These are phyloP conservation scores for Aspergillus nomiae DNA, from an alignment of 2,329 filamentous ascomycete species.

Conservation along the genomic window DNA sequence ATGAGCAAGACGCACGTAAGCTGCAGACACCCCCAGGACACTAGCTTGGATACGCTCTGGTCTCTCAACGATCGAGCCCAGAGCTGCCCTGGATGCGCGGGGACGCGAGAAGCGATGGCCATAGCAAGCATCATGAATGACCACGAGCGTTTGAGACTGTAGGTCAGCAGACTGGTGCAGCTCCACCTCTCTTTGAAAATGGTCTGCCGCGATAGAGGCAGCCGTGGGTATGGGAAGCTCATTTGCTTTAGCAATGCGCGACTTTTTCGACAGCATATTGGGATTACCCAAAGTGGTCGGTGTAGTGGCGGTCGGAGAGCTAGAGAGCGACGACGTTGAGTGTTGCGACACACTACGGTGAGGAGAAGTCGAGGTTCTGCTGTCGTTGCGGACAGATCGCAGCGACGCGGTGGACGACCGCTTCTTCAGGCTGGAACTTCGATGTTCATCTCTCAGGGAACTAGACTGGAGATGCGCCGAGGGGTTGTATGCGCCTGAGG, in stretches of 20 bases:
- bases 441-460: conserved; percentile 40
- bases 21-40: conserved; percentile 77
- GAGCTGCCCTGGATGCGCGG: conserved; percentile 68
- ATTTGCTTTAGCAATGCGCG: conserved; percentile 22
- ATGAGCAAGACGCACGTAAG: conserved; percentile 87
- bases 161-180: conserved; percentile 55
- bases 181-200: conserved; percentile 71
- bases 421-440: conserved; percentile 42
- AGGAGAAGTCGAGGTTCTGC: conserved; percentile 30
- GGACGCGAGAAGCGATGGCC: conserved; percentile 89
- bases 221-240: conserved; percentile 46
- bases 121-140: conserved; percentile 92
- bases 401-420: conserved; percentile 41
- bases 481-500: conserved; percentile 23
- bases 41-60: conserved; percentile 87
- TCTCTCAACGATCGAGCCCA: conserved; percentile 86
- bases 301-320: conserved; percentile 25
- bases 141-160: conserved; percentile 68
- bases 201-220: conserved; percentile 63
- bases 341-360: conserved; percentile 36
- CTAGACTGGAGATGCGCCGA: conserved; percentile 36
- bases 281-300: conserved; percentile 11
- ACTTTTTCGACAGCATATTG: conserved; percentile 31
- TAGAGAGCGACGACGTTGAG: conserved; percentile 32
- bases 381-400: conserved; percentile 34